Evolutionary conservation across 2,329 filamentous ascomycete genomes (phyloP).

Genomic region (Colletotrichum phormii): DNA sequence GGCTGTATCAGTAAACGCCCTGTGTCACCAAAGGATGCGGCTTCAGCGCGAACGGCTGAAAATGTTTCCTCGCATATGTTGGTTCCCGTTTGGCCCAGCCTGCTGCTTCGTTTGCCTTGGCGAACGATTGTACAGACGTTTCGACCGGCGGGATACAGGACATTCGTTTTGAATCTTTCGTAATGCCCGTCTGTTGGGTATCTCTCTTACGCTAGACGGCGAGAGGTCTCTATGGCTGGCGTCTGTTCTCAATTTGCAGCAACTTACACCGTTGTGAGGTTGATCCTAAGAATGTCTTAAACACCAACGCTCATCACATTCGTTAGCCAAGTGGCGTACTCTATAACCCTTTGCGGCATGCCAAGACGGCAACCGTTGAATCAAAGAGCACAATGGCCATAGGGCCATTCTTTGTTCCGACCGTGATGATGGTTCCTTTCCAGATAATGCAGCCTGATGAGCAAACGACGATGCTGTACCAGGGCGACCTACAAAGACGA

Average conservation of each 20-base stretch:
- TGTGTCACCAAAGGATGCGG: conserved; percentile 6
- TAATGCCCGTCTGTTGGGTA: neutral
- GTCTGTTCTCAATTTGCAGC: neutral
- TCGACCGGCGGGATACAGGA: neutral
- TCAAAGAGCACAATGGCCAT: neutral
- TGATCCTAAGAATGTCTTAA: neutral
- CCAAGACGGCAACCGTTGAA: conserved; percentile 26
- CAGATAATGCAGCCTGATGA: neutral
- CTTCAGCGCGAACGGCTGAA: neutral
- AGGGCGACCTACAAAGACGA: conserved; percentile 4
- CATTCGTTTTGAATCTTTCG: neutral
- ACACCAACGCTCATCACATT: neutral
- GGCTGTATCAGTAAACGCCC: neutral
- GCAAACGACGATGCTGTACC: neutral
- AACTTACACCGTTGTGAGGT: neutral
- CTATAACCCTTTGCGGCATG: conserved; percentile 8
- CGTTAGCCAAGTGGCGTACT: neutral
- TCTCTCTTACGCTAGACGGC: neutral
- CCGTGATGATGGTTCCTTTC: neutral
- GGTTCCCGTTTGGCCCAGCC: conserved; percentile 6
- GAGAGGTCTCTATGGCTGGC: no score
- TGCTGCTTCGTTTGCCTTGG: neutral
- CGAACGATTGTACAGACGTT: neutral
- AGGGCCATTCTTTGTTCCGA: conserved; percentile 1
- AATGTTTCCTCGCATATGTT: neutral